A percentile compares a stretch with the other conserved stretches of the same genome.
phyloP scores from a whole-genome alignment of 768 basidiomycete genomes.

The Cyclocybe aegerita region DNA sequence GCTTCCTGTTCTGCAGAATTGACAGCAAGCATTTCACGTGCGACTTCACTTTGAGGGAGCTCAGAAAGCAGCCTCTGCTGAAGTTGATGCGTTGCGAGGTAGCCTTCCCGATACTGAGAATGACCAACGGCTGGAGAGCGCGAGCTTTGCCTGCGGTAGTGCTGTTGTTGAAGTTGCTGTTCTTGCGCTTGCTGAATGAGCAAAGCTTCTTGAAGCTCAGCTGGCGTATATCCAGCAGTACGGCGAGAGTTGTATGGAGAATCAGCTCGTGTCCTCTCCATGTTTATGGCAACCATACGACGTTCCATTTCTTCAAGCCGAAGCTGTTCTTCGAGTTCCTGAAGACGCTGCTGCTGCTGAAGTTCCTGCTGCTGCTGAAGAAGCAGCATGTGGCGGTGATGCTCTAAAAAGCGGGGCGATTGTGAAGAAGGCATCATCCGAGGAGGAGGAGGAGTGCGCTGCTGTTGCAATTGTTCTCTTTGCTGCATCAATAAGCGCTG shows the following conservation, averaged over 20 bases:
- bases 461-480: slow-evolving; percentile 51
- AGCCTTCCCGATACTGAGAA: slow-evolving; percentile 24
- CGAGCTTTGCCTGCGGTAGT: slow-evolving; percentile 49
- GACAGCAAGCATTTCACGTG: slow-evolving; percentile 62
- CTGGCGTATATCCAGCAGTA: slow-evolving; percentile 43
- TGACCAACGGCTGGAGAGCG: slow-evolving; percentile 39
- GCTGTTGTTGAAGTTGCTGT: slow-evolving; percentile 30
- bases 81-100: slow-evolving; percentile 62
- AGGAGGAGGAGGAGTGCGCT: slow-evolving; percentile 69
- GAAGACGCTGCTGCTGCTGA: slow-evolving; percentile 48
- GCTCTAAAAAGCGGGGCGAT: slow-evolving; percentile 78
- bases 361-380: slow-evolving; percentile 62
- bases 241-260: slow-evolving; percentile 19
- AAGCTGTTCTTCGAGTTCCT: slow-evolving; percentile 65
- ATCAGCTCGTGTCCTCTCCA: slow-evolving; percentile 20
- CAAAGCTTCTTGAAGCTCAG: slow-evolving; percentile 47
- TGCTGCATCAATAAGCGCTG: slow-evolving; percentile 48
- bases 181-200: slow-evolving; percentile 29
- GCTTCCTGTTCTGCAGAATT: slow-evolving; percentile 67
- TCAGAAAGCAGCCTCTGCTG: slow-evolving; percentile 79
- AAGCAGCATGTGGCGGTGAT: slow-evolving; percentile 67
- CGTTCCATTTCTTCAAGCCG: slow-evolving; percentile 67
- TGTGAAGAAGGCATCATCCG: slow-evolving; percentile 73
- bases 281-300: slow-evolving; percentile 50
- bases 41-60: slow-evolving; percentile 64